Evolutionary conservation across 768 basidiomycete species (phyloP).

Genomic region (Hypsizygus marmoreus): DNA sequence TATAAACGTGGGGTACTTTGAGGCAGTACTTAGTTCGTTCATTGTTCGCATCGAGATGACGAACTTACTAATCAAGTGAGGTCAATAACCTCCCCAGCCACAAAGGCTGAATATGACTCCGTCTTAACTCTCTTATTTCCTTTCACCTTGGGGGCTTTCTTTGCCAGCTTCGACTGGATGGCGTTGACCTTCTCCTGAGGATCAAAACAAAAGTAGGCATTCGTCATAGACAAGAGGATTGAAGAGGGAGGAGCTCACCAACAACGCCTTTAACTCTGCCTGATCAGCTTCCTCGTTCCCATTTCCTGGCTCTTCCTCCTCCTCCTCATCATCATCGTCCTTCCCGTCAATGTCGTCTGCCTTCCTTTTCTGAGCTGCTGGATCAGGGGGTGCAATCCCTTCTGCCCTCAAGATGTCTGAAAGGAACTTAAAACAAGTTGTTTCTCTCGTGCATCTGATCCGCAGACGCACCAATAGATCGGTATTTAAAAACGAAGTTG

Average conservation of each 20-base stretch:
- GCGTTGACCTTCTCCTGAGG: background rate
- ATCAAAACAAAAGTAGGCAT: background rate
- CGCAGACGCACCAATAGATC: too few species aligned
- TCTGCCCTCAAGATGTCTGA: conserved; percentile 3
- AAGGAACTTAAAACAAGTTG: background rate
- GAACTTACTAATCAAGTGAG: background rate
- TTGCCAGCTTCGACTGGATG: background rate
- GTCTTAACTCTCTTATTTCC: background rate
- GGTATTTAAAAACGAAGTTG: too few species aligned
- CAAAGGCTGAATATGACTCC: background rate
- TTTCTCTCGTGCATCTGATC: too few species aligned
- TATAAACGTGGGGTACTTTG: too few species aligned
- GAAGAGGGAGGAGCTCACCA: background rate
- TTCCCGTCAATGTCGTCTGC: background rate
- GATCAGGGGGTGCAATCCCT: conserved; percentile 1
- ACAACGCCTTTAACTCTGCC: background rate
- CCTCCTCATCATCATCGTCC: background rate
- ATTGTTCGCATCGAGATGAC: too few species aligned
- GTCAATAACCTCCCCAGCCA: background rate
- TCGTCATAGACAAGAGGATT: too few species aligned
- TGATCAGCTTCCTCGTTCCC: background rate
- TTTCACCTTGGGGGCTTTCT: background rate
- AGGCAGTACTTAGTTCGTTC: too few species aligned
- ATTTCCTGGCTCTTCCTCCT: background rate
- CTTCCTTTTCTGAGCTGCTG: background rate